Base-by-base conservation (phyloP, 2,329 filamentous ascomycete genomes). In the Colletotrichum lini region DNA sequence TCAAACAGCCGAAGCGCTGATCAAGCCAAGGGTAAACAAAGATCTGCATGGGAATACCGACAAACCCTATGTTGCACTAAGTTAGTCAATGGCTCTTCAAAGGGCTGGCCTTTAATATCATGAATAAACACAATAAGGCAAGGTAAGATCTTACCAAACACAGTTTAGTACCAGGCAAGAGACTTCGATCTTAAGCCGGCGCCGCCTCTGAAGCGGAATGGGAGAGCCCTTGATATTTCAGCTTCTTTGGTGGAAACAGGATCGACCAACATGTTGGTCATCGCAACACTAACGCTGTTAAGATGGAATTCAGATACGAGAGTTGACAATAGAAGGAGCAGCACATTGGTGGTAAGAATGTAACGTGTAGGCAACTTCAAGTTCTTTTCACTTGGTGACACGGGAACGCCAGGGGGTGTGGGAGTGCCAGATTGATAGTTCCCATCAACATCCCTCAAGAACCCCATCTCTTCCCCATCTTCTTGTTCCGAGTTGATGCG, bases 171-270 rank as follows among this genome's bases (percentile, higher is more conserved):
- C 60, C 60, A 63, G 18, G 60, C 60, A 9, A 63, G 35, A 13
- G 47, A 52, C 7, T 26, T 13, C 0, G 60, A 47, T 23, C 8
- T n/a, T 8, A 63, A 53, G 9, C 60, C 60, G 16, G 60, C 60
- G 47, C 60, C 60, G 16, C 60, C 60, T 3, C 47, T n/a, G 21
- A 63, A 63, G 16, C 49, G 60, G 49, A 63, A 63, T 18, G 60
- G 60, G 16, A 63, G 49, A 3, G 7, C 8, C 15, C 60, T 38
- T 16, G 21, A 2, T 15, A n/a, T 40, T 53, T 35, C 2, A 23
- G 30, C 47, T 21, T 38, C 60, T 10, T 53, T 15, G 60, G n/a
- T 53, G 18, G 49, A 18, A 12, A 63, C 60, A 1, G 60, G 60
- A 23, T 42, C 30, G n/a, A n/a, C 21, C 9, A 63, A 21, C 30